phyloP scores from a whole-genome alignment of 805 yeast genomes.

The Metschnikowia colocasiae region DNA sequence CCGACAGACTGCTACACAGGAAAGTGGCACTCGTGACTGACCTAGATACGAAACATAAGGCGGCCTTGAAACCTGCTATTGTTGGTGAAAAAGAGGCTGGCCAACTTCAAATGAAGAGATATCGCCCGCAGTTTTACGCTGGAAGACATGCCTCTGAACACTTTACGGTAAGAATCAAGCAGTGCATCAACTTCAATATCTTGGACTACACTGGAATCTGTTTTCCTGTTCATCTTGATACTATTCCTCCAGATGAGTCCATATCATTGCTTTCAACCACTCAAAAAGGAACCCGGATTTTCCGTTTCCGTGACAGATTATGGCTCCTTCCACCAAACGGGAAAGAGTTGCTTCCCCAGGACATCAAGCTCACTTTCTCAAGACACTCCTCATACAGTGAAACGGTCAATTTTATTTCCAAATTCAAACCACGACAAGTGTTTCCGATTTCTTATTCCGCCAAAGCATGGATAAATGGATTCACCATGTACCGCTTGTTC shows the following conservation, averaged over 20 bases:
- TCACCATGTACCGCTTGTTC: conserved; percentile 38
- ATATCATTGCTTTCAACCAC: conserved; percentile 19
- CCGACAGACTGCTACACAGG: background rate
- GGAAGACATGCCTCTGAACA: background rate
- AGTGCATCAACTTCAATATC: conserved; percentile 36
- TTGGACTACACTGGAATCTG: conserved; percentile 30
- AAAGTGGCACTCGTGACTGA: conserved; percentile 7
- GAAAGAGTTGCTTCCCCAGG: conserved; percentile 30
- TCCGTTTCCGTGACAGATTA: conserved; percentile 19
- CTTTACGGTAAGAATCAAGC: conserved; percentile 28
- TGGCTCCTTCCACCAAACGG: conserved; percentile 31
- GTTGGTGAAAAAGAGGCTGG: background rate
- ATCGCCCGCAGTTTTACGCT: conserved; percentile 8
- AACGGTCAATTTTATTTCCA: conserved; percentile 28
- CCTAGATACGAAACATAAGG: conserved; percentile 8
- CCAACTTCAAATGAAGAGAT: background rate
- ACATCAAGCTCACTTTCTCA: conserved; percentile 38
- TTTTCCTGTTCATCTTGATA: conserved; percentile 24
- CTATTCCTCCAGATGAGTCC: conserved; percentile 14
- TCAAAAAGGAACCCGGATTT: conserved; percentile 21
- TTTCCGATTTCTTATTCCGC: conserved; percentile 40
- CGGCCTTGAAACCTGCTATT: background rate
- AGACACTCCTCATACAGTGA: conserved; percentile 48
- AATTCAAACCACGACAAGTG: conserved; percentile 39
- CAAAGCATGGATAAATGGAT: conserved; percentile 35